Base-by-base conservation (phyloP, 352 stramenopile species). In the Phytophthora capsici region DNA sequence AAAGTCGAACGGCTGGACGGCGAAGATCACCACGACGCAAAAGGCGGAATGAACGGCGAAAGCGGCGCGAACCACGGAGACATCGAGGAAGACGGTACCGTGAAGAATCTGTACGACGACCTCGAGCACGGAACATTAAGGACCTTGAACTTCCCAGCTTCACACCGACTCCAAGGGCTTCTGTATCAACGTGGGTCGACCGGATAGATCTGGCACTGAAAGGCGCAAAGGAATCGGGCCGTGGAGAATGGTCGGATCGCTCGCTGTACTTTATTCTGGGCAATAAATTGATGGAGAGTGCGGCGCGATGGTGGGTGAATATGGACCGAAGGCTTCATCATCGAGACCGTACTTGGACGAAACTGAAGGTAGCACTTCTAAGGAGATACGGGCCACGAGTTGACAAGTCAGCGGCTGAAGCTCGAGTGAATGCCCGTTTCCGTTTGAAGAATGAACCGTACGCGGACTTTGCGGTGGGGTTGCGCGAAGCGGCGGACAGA, bases 361-460 rank as follows among this genome's bases (percentile, higher is more conserved):
- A 55, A 14, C 28, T 65, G 47, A 65, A 58, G 26, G 30, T 49
- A 17, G 51, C 23, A 1, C 26, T 49, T 4, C 16, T 49, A 1
- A 23, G 51, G 32, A 8, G 51, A 4, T 58, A 58, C 17, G 23
- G 51, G 2, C 23, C 28, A 6, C 36, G 19, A 13, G 16, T 58
- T 23, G 37, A 41, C 10, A 48, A 20, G 25, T 43, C 25, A 2
- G 37, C 23, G 3, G 51, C 37, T 4, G 51, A 58, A 20, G 38
- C 14, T 25, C 13, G 51, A 20, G 51, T 58, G 2, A 54, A 22
- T n/a, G 41, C 28, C 12, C 30, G 47, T 4, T 10, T 10, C 4
- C 40, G 40, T 20, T 28, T 54, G 5, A 28, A 19, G 7, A 19
- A 20, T 1, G 28, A 54, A 19, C n/a, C 47, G 0, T 34, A 58